A percentile compares a stretch with the other conserved stretches of the same genome.
phyloP scores from a whole-genome alignment of 1,284 basidiomycete species.

The Leccinum fallax region DNA sequence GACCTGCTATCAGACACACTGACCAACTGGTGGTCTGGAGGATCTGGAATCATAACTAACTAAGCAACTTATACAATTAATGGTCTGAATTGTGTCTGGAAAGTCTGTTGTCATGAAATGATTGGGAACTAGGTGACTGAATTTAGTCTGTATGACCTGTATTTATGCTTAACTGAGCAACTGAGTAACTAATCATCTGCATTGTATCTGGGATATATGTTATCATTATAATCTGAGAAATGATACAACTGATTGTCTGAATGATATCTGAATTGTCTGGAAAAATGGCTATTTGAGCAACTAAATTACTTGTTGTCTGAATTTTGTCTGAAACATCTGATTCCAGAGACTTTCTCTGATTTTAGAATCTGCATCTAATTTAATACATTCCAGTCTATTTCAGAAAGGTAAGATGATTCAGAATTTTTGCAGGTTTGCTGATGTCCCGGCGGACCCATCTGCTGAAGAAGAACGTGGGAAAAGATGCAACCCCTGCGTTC shows the following conservation, averaged over 20 bases:
- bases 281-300: not conserved
- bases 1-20: not conserved
- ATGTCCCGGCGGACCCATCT: slow-evolving; percentile 61
- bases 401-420: not conserved
- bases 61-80: not conserved
- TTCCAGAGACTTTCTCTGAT: not conserved
- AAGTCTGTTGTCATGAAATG: not conserved
- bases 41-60: too few species aligned
- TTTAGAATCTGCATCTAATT: not conserved
- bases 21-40: not conserved
- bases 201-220: not conserved
- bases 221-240: not conserved
- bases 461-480: slow-evolving; percentile 69
- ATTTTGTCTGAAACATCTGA: not conserved
- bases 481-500: slow-evolving; percentile 87
- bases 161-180: not conserved
- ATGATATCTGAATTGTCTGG: not conserved
- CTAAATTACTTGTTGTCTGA: not conserved
- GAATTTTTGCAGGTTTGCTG: not conserved
- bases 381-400: not conserved
- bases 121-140: not conserved
- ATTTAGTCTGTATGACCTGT: not conserved
- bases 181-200: not conserved
- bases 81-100: not conserved
- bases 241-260: not conserved